Evolutionary conservation across 768 basidiomycete species (phyloP), one percentile per base, ranked within the genome.

Genomic region (Auriscalpium vulgare): DNA sequence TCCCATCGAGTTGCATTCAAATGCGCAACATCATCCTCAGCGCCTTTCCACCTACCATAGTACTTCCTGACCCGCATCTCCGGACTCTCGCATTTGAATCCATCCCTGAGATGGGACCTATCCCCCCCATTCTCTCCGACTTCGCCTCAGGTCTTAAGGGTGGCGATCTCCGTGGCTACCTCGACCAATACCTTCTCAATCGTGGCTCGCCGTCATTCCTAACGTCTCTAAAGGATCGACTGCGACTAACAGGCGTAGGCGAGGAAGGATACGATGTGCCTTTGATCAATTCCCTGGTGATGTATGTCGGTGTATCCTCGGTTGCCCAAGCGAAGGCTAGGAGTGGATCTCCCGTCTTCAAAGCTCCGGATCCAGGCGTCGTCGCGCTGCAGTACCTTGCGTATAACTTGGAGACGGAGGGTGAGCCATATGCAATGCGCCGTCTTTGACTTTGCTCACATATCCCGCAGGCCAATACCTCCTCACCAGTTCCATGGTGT

Each of bases 11-110:
- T 60, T 97, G 95, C 79, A 85, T 95, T 56, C 97, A 99, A 71
- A 81, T 98, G 53, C 88, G 94, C 63, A 99, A 99, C 74, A 85
- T 99, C 73, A 84, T 99, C 59, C 85, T 97, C 60, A 89, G 91
- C 68, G 95, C 97, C 34, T 98, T 95, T 79, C 95, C 97, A 50
- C 79, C 86, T 23, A 75, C 81, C 55, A 74, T 90, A 58, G 72
- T 82, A 45, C 83, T 97, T 34, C 94, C 97, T 57, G 89, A 97
- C 70, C 90, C 93, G 29, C 82, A 92, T 66, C 76, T 93, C 59
- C 85, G 83, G 59, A 84, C 83, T 62, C 66, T 87, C 59, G 80
- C 83, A 59, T 82, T 88, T 56, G 90, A 91, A 50, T 69, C 84
- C 21, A 82, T 90, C 53, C 83, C 88, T 2, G 94, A 95, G 71